phyloP scores from a whole-genome alignment of 2,329 filamentous ascomycete species.

The Fusarium temperatum region DNA sequence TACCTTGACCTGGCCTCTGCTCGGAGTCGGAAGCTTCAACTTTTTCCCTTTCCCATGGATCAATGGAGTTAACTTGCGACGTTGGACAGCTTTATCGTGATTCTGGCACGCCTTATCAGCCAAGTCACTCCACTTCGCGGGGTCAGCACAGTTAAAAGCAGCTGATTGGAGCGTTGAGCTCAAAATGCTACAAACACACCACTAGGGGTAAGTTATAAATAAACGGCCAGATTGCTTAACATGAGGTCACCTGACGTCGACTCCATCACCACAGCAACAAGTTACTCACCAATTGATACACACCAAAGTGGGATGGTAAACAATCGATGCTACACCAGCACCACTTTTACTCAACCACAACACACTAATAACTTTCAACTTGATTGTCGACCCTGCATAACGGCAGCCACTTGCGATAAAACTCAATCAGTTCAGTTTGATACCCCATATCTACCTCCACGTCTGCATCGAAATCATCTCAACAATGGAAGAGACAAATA shows the following conservation, averaged over 20 bases:
- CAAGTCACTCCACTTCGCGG: conserved; percentile 27
- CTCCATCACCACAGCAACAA: conserved; percentile 13
- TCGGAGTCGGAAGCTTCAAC: conserved; percentile 28
- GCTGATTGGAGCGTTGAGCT: conserved; percentile 21
- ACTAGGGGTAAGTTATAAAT: not conserved
- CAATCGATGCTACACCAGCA: conserved; percentile 22
- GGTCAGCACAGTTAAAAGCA: conserved; percentile 29
- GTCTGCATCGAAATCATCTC: not conserved
- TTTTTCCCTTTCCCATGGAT: conserved; percentile 15
- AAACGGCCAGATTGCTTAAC: not conserved
- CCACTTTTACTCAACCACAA: conserved; percentile 19
- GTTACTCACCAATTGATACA: not conserved
- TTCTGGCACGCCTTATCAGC: conserved; percentile 28
- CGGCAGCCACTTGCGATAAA: conserved; percentile 1
- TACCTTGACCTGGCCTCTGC: conserved; percentile 19
- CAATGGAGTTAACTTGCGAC: conserved; percentile 23
- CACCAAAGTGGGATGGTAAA: conserved; percentile 40
- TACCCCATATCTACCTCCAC: not conserved
- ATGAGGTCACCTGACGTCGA: conserved; percentile 33
- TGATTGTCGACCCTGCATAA: conserved; percentile 7
- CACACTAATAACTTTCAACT: conserved; percentile 29
- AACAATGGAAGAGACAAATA: conserved; percentile 45
- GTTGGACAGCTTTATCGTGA: conserved; percentile 37
- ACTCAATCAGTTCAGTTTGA: not conserved
- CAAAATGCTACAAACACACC: conserved; percentile 21